These are phyloP conservation scores for Ceratocystis colombiana DNA, from an alignment of 2,329 filamentous ascomycete genomes.

Conservation along the genomic window DNA sequence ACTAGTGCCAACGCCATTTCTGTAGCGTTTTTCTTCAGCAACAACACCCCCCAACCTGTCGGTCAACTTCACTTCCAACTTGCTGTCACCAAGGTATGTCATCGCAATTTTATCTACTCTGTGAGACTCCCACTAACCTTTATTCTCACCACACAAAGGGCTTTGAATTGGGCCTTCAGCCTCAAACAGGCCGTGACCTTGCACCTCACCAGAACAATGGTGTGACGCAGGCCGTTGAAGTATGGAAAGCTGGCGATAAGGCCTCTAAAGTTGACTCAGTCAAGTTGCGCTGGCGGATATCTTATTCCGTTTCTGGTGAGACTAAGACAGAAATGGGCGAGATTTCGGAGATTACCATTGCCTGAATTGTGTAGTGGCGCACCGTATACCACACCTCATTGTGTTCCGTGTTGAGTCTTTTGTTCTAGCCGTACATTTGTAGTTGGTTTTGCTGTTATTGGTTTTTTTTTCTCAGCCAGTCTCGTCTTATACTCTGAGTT, in stretches of 20 bases:
- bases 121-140: constrained; percentile 25
- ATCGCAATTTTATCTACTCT: neutral
- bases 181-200: constrained; percentile 71
- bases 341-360: constrained; percentile 67
- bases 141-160: constrained; percentile 42
- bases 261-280: constrained; percentile 62
- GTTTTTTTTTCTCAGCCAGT: constrained; percentile 7
- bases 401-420: neutral
- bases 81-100: constrained; percentile 76
- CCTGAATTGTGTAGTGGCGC: constrained; percentile 35
- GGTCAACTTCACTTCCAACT: constrained; percentile 80
- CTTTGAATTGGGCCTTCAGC: constrained; percentile 69
- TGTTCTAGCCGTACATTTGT: constrained; percentile 9
- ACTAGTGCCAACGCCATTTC: constrained; percentile 49
- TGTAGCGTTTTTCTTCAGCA: constrained; percentile 74
- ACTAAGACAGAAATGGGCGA: constrained; percentile 72
- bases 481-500: neutral
- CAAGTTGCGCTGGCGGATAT: constrained; percentile 81
- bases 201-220: constrained; percentile 61
- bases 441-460: constrained; percentile 4
- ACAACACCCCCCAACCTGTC: constrained; percentile 60
- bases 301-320: constrained; percentile 61
- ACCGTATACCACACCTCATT: neutral
- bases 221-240: constrained; percentile 68
- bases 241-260: constrained; percentile 62